Evolutionary conservation across 495 filamentous ascomycete genomes (phyloP), one percentile per base, ranked within the genome.

Genomic region (Aspergillus funiculosus): DNA sequence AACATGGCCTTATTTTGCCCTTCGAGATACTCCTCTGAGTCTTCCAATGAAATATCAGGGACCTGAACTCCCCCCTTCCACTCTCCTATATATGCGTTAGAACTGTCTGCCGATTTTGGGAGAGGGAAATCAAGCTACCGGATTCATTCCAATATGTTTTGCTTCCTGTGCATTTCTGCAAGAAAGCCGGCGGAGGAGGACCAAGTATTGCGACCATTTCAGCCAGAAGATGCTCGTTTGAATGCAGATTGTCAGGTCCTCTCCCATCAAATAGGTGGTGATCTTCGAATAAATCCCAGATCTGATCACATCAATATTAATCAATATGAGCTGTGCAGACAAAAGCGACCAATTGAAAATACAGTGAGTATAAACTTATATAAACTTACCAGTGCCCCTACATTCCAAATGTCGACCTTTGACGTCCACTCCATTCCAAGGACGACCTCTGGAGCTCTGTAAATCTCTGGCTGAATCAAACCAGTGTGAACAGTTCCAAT

Each of bases 301-400:
- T 29, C 43, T 47, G 1, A 29, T 26, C 1, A 28, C 27, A 28
- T 28, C 10, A 28, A 15, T 8, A 3, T 24, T 13, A 11, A 4
- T n/a, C 3, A 31, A 8, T n/a, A n/a, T n/a, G 29, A 6, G 11
- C 11, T 13, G 4, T 13, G 29, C 4, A 31, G 29, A 2, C n/a
- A n/a, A n/a, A n/a, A n/a, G n/a, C n/a, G n/a, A n/a, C n/a, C n/a
- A n/a, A n/a, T n/a, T n/a, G n/a, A n/a, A n/a, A n/a, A n/a, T n/a
- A n/a, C n/a, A n/a, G n/a, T n/a, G n/a, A n/a, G n/a, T n/a, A n/a
- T n/a, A n/a, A n/a, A n/a, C n/a, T n/a, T n/a, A n/a, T n/a, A n/a
- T 30, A 27, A 25, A 45, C 60, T 19, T 51, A 74, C 69, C 63
- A 72, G 54, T 24, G 61, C 58, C 13, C 66, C 71, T 6, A 62